Percentiles rank a stretch among this genome's conserved stretches.
These are phyloP conservation scores for Micractinium sp. DNA, from an alignment of 139 green algal genomes.

Conservation along the genomic window DNA sequence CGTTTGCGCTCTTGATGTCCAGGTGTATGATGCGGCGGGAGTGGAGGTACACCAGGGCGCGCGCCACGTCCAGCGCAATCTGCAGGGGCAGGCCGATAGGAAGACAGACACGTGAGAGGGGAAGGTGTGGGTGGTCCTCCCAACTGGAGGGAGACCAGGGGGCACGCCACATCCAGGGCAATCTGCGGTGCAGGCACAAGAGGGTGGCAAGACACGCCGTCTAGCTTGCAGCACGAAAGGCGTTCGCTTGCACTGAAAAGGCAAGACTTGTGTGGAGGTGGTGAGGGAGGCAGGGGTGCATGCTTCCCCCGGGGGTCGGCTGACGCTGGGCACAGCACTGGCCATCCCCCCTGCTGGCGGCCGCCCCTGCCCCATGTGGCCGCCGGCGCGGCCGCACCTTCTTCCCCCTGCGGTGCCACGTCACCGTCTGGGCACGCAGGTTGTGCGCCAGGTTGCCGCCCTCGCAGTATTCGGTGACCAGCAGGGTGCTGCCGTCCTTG, in stretches of 20 bases:
- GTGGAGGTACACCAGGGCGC: constrained; percentile 49
- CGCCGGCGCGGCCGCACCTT: neutral
- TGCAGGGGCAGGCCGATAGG: neutral
- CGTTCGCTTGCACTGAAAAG: too few relatives aligned
- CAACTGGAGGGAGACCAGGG: neutral
- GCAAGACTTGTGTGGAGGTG: too few relatives aligned
- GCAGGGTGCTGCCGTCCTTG: constrained; percentile 26
- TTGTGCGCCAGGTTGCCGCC: constrained; percentile 51
- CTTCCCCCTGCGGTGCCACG: constrained; percentile 38
- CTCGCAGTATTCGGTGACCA: constrained; percentile 61
- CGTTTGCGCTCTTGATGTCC: constrained; percentile 54
- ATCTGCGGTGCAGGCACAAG: neutral
- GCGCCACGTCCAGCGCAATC: constrained; percentile 53
- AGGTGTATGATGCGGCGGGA: constrained; percentile 44
- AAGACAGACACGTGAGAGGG: neutral
- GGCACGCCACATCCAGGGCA: too few relatives aligned
- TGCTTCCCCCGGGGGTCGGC: too few relatives aligned
- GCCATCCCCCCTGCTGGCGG: too few relatives aligned
- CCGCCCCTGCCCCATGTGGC: too few relatives aligned
- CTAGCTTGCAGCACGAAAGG: too few relatives aligned
- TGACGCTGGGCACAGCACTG: too few relatives aligned
- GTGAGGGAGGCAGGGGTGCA: too few relatives aligned
- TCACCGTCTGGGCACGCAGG: constrained; percentile 12
- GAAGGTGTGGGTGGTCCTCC: too few relatives aligned
- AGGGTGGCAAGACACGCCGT: too few relatives aligned